phyloP scores from a whole-genome alignment of 1,284 basidiomycete genomes.

The Pisolithus thermaeus region DNA sequence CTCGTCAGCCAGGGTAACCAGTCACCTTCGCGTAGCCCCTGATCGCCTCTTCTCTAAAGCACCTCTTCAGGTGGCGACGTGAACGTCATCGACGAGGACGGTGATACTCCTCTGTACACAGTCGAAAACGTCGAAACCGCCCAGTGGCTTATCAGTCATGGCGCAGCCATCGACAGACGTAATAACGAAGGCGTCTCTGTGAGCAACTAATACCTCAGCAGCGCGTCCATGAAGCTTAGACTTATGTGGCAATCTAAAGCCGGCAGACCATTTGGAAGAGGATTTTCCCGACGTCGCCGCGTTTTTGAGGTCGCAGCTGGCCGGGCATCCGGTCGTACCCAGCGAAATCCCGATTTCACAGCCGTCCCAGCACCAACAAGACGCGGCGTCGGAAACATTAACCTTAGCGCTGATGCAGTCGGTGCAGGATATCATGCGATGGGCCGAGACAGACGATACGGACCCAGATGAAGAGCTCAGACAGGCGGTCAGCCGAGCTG shows the following conservation, averaged over 20 bases:
- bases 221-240: background rate
- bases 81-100: conserved; percentile 81
- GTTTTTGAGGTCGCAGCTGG: conserved; percentile 52
- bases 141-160: conserved; percentile 71
- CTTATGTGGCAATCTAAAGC: conserved; percentile 37
- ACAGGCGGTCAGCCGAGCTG: conserved; percentile 50
- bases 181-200: conserved; percentile 77
- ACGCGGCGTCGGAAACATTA: conserved; percentile 62
- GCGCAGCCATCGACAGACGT: conserved; percentile 58
- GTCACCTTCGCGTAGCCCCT: conserved; percentile 7
- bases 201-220: conserved; percentile 22
- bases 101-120: conserved; percentile 89
- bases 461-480: conserved; percentile 58
- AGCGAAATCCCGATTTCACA: conserved; percentile 17
- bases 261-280: conserved; percentile 68
- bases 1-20: conserved; percentile 62
- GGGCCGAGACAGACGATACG: conserved; percentile 55
- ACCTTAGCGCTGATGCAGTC: conserved; percentile 64
- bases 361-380: conserved; percentile 64
- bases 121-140: conserved; percentile 81
- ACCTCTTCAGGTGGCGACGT: conserved; percentile 68
- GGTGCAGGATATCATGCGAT: conserved; percentile 62
- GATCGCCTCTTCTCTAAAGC: conserved; percentile 5
- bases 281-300: conserved; percentile 76
- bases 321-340: conserved; percentile 23